Base-by-base conservation (phyloP, 129 eudicot species). In the Apium graveolens region DNA sequence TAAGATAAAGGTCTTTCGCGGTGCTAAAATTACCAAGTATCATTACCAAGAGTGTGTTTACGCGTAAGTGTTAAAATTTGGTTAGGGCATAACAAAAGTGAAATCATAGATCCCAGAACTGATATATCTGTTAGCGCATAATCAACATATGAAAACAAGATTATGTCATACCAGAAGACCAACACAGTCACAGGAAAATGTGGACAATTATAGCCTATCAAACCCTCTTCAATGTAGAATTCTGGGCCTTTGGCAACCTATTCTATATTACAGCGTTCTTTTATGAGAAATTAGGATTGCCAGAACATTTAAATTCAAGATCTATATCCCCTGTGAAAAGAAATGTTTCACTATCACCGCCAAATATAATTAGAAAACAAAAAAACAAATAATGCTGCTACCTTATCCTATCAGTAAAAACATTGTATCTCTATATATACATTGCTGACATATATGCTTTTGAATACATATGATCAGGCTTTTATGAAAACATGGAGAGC, bases 401-500 rank as follows among this genome's bases (percentile, higher is more conserved):
- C n/a, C n/a, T n/a, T 0, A 45, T 45, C n/a, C 8, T 51, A 18
- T 6, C 11, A 0, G 27, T 21, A 53, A 20, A 20, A 53, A 53
- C 27, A 53, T 53, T 21, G 60, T 49, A 48, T 49, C n/a, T n/a
- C n/a, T n/a, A n/a, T n/a, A n/a, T n/a, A n/a, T 24, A n/a, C 66
- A n/a, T 57, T 57, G 32, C 32, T 57, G 66, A 57, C 12, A 57
- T 0, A 7, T 0, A 57, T n/a, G 31, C 3, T 0, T 57, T 14
- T 57, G 32, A 0, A 57, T 57, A 24, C 3, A 2, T 13, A 14
- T 65, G 71, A 65, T 65, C 82, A 88, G 92, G 86, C 90, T 41
- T 88, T 88, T 34, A 45, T 82, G 31, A 26, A 27, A 35, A 86
- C 90, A 57, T 88, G 89, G 85, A 78, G 74, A 7, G 92, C 88